Conservation (phyloP, 2,329 filamentous ascomycete genomes). For the Neoascochyta sp. region DNA sequence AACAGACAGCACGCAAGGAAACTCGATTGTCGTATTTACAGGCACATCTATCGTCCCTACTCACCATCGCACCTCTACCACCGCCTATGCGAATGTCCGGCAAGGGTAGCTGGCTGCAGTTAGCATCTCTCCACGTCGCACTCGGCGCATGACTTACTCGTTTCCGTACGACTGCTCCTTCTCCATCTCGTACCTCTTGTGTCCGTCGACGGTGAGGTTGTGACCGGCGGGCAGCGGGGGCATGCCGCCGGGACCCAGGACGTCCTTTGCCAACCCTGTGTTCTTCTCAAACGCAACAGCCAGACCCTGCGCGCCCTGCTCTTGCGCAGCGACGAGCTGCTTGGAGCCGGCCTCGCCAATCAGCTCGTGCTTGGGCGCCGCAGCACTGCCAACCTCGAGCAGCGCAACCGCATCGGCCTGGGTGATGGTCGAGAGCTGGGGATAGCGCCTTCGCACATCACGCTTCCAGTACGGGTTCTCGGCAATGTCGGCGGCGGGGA, state of each 20-base stretch:
- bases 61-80: slow-evolving; percentile 1
- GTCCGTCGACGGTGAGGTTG: slow-evolving; percentile 52
- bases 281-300: slow-evolving; percentile 70
- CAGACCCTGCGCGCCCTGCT: slow-evolving; percentile 69
- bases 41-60: slow-evolving; percentile 13
- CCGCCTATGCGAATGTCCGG: slow-evolving; percentile 41
- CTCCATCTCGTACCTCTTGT: slow-evolving; percentile 66
- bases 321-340: slow-evolving; percentile 71
- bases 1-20: slow-evolving; percentile 11
- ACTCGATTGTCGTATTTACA: slow-evolving; percentile 27
- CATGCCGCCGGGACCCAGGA: slow-evolving; percentile 72
- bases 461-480: slow-evolving; percentile 97
- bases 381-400: slow-evolving; percentile 78
- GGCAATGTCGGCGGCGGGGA: slow-evolving; percentile 81
- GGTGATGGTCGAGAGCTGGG: slow-evolving; percentile 70
- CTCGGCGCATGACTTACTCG: slow-evolving; percentile 31
- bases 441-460: slow-evolving; percentile 78
- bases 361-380: slow-evolving; percentile 72
- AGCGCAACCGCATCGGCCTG: slow-evolving; percentile 85
- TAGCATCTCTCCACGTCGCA: slow-evolving; percentile 7
- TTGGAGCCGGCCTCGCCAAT: slow-evolving; percentile 70
- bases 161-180: slow-evolving; percentile 64
- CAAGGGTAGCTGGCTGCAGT: slow-evolving; percentile 42
- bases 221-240: slow-evolving; percentile 81
- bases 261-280: slow-evolving; percentile 50